Percentiles rank a stretch among this genome's conserved stretches.
phyloP scores from a whole-genome alignment of 225 moss, liverwort and hornwort genomes.

The Bryum argenteum region DNA sequence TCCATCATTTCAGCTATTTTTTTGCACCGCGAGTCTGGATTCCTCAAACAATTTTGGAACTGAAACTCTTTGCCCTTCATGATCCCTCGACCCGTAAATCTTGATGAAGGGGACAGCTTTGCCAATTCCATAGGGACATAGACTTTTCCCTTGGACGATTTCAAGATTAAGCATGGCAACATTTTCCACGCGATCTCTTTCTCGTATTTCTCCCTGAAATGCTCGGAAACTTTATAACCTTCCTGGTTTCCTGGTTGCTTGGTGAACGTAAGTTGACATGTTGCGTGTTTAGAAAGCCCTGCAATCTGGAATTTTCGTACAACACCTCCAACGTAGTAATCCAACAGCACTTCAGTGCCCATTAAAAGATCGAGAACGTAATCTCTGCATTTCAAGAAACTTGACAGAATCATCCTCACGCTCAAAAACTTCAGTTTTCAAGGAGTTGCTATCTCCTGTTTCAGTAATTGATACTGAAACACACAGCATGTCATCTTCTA shows the following conservation, averaged over 20 bases:
- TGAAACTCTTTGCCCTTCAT: conserved; percentile 20
- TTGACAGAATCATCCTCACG: background rate
- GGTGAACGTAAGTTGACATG: conserved; percentile 34
- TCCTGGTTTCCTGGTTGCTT: conserved; percentile 36
- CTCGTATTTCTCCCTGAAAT: conserved; percentile 42
- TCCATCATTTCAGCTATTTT: conserved; percentile 41
- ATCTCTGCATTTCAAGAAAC: conserved; percentile 32
- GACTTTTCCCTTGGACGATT: conserved; percentile 32
- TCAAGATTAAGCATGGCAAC: conserved; percentile 43
- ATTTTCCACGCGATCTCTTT: conserved; percentile 37
- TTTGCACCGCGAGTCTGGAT: conserved; percentile 38
- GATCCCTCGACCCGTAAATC: conserved; percentile 34
- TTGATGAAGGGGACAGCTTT: conserved; percentile 25
- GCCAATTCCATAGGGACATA: conserved; percentile 54
- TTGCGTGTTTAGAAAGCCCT: conserved; percentile 36
- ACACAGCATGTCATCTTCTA: background rate
- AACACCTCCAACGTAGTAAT: conserved; percentile 42
- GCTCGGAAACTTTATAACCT: background rate
- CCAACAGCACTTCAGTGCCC: conserved; percentile 40
- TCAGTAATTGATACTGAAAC: no score
- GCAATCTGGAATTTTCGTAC: conserved; percentile 37
- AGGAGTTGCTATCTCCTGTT: background rate
- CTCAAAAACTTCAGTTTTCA: background rate
- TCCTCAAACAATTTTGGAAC: conserved; percentile 25
- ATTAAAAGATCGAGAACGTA: conserved; percentile 31